Evolutionary conservation across 1,284 basidiomycete species (phyloP), one percentile per base, ranked within the genome.

Genomic region (Leccinum subfulvum): DNA sequence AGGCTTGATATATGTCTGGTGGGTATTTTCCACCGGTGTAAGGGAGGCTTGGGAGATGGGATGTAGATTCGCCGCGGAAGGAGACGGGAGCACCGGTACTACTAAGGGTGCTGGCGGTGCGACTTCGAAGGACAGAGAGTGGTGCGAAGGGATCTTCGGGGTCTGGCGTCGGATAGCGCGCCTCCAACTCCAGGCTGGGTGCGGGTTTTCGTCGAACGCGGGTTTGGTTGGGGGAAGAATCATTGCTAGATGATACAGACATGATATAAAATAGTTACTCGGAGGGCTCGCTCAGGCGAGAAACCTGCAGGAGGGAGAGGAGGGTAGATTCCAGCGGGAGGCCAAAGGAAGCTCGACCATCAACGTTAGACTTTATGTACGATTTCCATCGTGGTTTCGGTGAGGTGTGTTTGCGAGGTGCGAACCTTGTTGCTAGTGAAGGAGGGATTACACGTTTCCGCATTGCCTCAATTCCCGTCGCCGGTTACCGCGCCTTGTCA

Each of bases 361-460:
- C 59, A 28, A 28, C 54, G 66, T 10, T 51, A 51, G 65, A 51
- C 64, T 65, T 76, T 74, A 77, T 73, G 73, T 75, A 74, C 47
- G 64, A 65, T 67, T 67, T 64, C 65, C 74, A 75, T 74, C 73
- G 73, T 74, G 73, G 75, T 64, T 73, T 75, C 66, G 72, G 75
- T 41, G 73, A 77, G 73, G 73, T 72, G 63, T 35, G 69, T 63
- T 62, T 64, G 54, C 65, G 41, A 65, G 62, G 57, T 69, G 64
- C 63, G 61, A 69, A 68, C 71, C 67, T 66, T 47, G 65, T 64
- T 58, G 58, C 28, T n/a, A 28, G 11, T 52, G 49, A 23, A 41
- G 61, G 10, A 51, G 59, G 65, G 60, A 55, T 57, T 58, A 60
- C 69, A 75, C 71, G 71, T 73, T 71, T 70, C 66, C 60, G 63